Evolutionary conservation across 768 basidiomycete genomes (phyloP).

Genomic region (Kwoniella sp.): DNA sequence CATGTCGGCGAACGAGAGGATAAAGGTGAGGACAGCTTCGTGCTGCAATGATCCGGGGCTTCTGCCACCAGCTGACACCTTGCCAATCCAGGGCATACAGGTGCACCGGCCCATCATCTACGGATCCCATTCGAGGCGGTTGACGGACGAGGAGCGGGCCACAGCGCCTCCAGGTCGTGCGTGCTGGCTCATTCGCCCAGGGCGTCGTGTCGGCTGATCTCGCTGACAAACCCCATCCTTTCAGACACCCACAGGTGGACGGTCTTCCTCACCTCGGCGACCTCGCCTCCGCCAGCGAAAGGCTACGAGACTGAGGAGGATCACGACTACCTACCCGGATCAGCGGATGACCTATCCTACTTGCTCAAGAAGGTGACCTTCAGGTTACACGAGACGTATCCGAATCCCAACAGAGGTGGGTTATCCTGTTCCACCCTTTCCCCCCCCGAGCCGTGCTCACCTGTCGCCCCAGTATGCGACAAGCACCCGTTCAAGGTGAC

Average conservation of each 20-base stretch:
- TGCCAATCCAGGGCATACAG: constrained; percentile 63
- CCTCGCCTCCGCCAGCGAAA: constrained; percentile 53
- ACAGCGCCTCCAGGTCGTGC: constrained; percentile 40
- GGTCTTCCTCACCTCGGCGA: constrained; percentile 85
- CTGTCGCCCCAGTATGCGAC: constrained; percentile 64
- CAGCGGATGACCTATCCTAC: constrained; percentile 81
- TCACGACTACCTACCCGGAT: constrained; percentile 61
- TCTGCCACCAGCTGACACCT: neutral
- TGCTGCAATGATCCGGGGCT: neutral
- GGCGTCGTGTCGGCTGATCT: neutral
- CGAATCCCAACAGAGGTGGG: constrained; percentile 83
- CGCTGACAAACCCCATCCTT: neutral
- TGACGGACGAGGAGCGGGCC: constrained; percentile 63
- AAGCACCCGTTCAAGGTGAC: constrained; percentile 91
- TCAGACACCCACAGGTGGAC: constrained; percentile 86
- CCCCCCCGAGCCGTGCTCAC: neutral
- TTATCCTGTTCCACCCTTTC: constrained; percentile 7
- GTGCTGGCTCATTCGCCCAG: constrained; percentile 10
- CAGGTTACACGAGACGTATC: constrained; percentile 94
- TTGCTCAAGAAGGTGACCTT: constrained; percentile 95
- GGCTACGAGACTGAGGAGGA: constrained; percentile 49
- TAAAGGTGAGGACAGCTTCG: constrained; percentile 9
- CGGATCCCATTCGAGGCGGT: constrained; percentile 80
- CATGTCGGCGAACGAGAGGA: constrained; percentile 12
- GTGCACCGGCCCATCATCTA: constrained; percentile 90